Conservation (phyloP, 805 yeast species). For the Torulaspora gathmanii region DNA sequence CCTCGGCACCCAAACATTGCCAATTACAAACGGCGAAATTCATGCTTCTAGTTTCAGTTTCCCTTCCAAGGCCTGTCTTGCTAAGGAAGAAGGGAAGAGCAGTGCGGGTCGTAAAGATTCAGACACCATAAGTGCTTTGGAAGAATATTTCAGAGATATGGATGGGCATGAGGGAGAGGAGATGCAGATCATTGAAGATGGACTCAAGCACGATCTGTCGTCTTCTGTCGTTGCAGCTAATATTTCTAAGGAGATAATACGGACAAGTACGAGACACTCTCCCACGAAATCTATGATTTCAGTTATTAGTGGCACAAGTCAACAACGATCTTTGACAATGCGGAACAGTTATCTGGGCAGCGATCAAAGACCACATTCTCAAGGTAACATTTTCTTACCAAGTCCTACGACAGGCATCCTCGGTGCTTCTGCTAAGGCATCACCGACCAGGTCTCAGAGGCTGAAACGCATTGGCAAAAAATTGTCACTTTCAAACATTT, state of each 20-base stretch:
- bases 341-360: constrained; percentile 6
- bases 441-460: constrained; percentile 30
- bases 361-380: constrained; percentile 26
- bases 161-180: constrained; percentile 12
- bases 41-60: constrained; percentile 21
- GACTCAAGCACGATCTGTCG: constrained; percentile 25
- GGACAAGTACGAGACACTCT: constrained; percentile 27
- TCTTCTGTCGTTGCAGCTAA: constrained; percentile 15
- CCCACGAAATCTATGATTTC: constrained; percentile 36
- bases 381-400: constrained; percentile 10
- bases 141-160: constrained; percentile 24
- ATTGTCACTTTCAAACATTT: constrained; percentile 31
- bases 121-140: constrained; percentile 31
- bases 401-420: constrained; percentile 3
- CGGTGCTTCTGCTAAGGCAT: constrained; percentile 22
- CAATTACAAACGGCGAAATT: constrained; percentile 1
- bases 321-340: constrained; percentile 19
- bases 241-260: constrained; percentile 15
- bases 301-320: constrained; percentile 22
- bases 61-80: constrained; percentile 12
- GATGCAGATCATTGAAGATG: constrained; percentile 21
- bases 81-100: neutral
- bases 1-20: constrained; percentile 4
- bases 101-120: constrained; percentile 1
- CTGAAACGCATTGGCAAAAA: constrained; percentile 31